Evolutionary conservation across 2,329 filamentous ascomycete genomes (phyloP).

Genomic region (Metarhizium anisopliae): DNA sequence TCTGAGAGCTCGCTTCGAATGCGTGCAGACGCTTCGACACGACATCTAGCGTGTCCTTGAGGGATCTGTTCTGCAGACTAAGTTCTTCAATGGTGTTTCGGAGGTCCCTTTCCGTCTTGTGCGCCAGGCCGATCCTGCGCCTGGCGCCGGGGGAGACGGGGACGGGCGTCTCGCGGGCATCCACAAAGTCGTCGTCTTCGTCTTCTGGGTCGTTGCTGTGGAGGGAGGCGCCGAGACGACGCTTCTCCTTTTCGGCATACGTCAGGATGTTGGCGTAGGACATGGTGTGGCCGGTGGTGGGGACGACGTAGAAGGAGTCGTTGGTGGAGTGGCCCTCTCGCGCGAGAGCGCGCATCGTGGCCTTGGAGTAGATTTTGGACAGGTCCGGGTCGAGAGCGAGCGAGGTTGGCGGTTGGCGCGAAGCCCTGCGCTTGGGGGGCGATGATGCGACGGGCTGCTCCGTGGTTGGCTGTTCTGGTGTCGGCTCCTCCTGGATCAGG

Average conservation of each 20-base stretch:
- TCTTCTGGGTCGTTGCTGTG: slow-evolving; percentile 47
- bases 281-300: slow-evolving; percentile 80
- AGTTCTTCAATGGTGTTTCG: slow-evolving; percentile 78
- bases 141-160: slow-evolving; percentile 33
- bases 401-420: slow-evolving; percentile 11
- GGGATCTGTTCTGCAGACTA: slow-evolving; percentile 74
- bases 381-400: slow-evolving; percentile 59
- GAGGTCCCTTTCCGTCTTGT: slow-evolving; percentile 33
- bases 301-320: slow-evolving; percentile 91
- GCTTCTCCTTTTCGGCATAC: slow-evolving; percentile 58
- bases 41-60: slow-evolving; percentile 79
- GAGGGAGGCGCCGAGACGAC: slow-evolving; percentile 44
- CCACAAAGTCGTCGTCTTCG: slow-evolving; percentile 80
- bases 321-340: slow-evolving; percentile 56
- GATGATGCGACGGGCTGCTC: slow-evolving; percentile 20
- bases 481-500: slow-evolving; percentile 47
- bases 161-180: slow-evolving; percentile 62
- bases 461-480: slow-evolving; percentile 5
- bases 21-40: slow-evolving; percentile 81
- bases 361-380: slow-evolving; percentile 73
- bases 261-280: slow-evolving; percentile 86
- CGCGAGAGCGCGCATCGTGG: slow-evolving; percentile 70
- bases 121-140: slow-evolving; percentile 28
- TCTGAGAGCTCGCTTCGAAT: slow-evolving; percentile 88
- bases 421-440: slow-evolving; percentile 25